Evolutionary conservation across 805 yeast species (phyloP).

Genomic region (Metschnikowia aberdeeniae): DNA sequence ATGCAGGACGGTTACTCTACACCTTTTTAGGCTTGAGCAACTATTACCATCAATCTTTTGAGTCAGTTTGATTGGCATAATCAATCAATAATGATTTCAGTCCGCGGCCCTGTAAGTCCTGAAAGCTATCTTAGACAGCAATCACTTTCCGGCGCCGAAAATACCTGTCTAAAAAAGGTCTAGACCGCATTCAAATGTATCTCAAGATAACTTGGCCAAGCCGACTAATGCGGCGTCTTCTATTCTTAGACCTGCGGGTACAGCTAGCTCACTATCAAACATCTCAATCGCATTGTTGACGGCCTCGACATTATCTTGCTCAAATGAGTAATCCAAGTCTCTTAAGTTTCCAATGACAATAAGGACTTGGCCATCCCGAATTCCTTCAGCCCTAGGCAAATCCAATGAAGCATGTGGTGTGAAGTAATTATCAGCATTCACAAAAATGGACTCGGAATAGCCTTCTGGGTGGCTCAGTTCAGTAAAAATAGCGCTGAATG

Average conservation of each 20-base stretch:
- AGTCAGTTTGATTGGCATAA: too few species aligned
- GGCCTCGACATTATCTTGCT: constrained; percentile 49
- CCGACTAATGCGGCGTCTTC: constrained; percentile 68
- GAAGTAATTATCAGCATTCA: constrained; percentile 65
- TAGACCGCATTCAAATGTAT: background rate
- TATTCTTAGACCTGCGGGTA: constrained; percentile 55
- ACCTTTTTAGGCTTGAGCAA: background rate
- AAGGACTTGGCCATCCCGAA: constrained; percentile 33
- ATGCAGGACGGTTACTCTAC: background rate
- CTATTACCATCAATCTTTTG: background rate
- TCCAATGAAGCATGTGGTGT: constrained; percentile 24
- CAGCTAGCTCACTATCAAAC: constrained; percentile 59
- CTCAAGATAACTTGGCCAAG: background rate
- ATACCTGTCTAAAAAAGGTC: background rate
- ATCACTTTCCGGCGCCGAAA: too few species aligned
- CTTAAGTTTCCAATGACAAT: constrained; percentile 62
- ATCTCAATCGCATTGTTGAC: constrained; percentile 54
- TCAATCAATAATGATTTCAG: too few species aligned
- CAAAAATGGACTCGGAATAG: constrained; percentile 62
- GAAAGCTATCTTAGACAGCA: too few species aligned
- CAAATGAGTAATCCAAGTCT: constrained; percentile 52
- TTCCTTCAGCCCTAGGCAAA: constrained; percentile 16
- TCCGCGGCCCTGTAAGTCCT: too few species aligned
- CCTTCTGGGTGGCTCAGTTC: constrained; percentile 63
- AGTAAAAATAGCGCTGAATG: constrained; percentile 64